These are phyloP conservation scores for Phytophthora idaei DNA, from an alignment of 352 stramenopile species.

Conservation along the genomic window DNA sequence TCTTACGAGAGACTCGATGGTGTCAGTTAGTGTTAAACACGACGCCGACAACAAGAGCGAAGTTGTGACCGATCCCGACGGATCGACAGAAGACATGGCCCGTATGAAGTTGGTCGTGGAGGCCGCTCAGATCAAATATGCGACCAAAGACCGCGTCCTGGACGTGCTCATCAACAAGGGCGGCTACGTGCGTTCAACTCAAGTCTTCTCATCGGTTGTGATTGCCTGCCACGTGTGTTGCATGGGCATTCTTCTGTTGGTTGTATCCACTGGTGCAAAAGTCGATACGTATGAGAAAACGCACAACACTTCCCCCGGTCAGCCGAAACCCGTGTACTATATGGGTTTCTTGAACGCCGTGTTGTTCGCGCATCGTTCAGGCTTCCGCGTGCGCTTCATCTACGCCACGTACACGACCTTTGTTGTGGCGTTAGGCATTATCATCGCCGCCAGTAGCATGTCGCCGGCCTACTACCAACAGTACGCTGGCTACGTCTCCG, in stretches of 20 bases:
- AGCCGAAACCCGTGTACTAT: slow-evolving; percentile 81
- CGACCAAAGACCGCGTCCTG: slow-evolving; percentile 56
- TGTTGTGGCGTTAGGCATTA: slow-evolving; percentile 63
- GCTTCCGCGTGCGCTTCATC: slow-evolving; percentile 81
- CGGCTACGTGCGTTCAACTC: slow-evolving; percentile 79
- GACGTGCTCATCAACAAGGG: slow-evolving; percentile 74
- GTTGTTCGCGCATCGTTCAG: slow-evolving; percentile 76
- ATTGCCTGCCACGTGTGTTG: slow-evolving; percentile 72
- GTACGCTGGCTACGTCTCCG: slow-evolving; percentile 69
- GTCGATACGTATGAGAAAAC: slow-evolving; percentile 32
- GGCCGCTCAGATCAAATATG: slow-evolving; percentile 48
- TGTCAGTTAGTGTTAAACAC: slow-evolving; percentile 36
- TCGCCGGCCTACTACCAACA: slow-evolving; percentile 68
- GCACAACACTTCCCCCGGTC: slow-evolving; percentile 30
- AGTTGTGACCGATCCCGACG: slow-evolving; percentile 7
- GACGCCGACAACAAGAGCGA: slow-evolving; percentile 25
- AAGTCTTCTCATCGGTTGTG: slow-evolving; percentile 76
- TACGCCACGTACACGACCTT: slow-evolving; percentile 79
- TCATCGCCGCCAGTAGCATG: slow-evolving; percentile 63
- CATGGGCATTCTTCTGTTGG: slow-evolving; percentile 75
- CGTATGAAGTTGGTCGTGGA: slow-evolving; percentile 59
- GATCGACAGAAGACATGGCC: slow-evolving; percentile 18
- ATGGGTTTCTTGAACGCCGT: slow-evolving; percentile 86
- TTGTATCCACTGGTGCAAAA: slow-evolving; percentile 55
- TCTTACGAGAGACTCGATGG: slow-evolving; percentile 41